Percentiles rank a stretch among this genome's conserved stretches.
Evolutionary conservation across 495 filamentous ascomycete genomes (phyloP).

Genomic region (Clavariopsis aquatica): DNA sequence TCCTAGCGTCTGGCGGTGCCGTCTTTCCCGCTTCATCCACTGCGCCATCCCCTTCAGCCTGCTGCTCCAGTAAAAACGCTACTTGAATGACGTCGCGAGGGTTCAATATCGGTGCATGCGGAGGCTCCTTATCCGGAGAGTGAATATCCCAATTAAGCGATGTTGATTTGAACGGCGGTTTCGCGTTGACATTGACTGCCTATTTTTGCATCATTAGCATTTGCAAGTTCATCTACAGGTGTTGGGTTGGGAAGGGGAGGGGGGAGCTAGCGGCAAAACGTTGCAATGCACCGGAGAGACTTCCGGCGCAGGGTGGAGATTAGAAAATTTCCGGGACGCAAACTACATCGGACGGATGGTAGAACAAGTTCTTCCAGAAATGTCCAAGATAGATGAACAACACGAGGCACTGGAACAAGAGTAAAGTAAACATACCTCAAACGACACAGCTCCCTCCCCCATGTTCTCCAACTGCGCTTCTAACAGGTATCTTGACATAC

Average conservation of each 20-base stretch:
- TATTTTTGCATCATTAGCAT: constrained; percentile 31
- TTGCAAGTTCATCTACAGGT: neutral
- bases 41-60: constrained; percentile 53
- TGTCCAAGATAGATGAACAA: constrained; percentile 17
- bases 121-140: constrained; percentile 37
- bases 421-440: constrained; percentile 54
- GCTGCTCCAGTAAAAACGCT: constrained; percentile 80
- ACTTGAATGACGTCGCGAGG: constrained; percentile 89
- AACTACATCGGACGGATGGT: neutral
- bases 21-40: constrained; percentile 43
- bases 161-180: constrained; percentile 57
- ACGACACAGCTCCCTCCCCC: constrained; percentile 64
- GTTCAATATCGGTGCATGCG: constrained; percentile 65
- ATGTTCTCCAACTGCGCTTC: constrained; percentile 97
- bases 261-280: constrained; percentile 1
- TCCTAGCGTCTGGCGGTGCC: constrained; percentile 55
- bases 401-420: constrained; percentile 4
- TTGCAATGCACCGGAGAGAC: constrained; percentile 7
- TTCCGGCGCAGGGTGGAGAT: constrained; percentile 30
- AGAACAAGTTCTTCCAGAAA: constrained; percentile 33
- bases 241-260: neutral
- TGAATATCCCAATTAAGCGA: constrained; percentile 61
- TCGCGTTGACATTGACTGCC: constrained; percentile 56
- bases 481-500: constrained; percentile 54
- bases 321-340: neutral